Base-by-base conservation (phyloP, 148 eudicot species). In the Fagopyrum esculentum region DNA sequence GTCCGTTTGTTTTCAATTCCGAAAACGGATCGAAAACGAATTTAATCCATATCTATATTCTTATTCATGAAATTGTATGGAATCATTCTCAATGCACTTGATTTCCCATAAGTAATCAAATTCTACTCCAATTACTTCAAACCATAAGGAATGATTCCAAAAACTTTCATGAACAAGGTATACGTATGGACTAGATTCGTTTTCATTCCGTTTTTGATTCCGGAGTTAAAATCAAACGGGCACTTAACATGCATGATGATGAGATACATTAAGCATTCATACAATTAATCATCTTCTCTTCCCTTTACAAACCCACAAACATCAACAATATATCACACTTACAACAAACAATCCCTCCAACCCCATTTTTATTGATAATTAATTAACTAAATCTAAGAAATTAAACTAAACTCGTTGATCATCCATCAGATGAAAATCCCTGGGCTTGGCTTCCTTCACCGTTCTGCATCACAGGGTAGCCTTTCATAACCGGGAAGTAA, bases 391-490 rank as follows among this genome's bases (percentile, higher is more conserved):
- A 4, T 29, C 5, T 40, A 35, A 66, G 8, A 66, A 35, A 22
- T 22, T 22, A 22, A 66, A 66, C 5, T 8, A 66, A 40, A 9
- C 46, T 59, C 1, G 26, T 59, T 29, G 11, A 60, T 60, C 40
- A 60, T 5, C 15, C 63, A 19, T 57, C 40, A 6, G 40, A 60
- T 60, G 66, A 60, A 60, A 60, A 60, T 1, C 66, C 40, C 40
- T 60, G 66, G 35, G 66, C 40, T 66, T 66, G 71, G 47, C 71
- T 66, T 43, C 47, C 71, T 66, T 66, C 71, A 35, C 71, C 71
- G 6, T 17, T 40, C 47, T 40, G 71, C 71, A 66, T 66, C 17
- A 66, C 47, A 35, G 46, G 74, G 55, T 71, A 71, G 3, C 74
- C 74, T 17, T 71, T 71, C 74, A 71, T 71, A 15, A 49, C 51